These are phyloP conservation scores for Globisporangium ultimum DNA, from an alignment of 352 stramenopile genomes.

Conservation along the genomic window DNA sequence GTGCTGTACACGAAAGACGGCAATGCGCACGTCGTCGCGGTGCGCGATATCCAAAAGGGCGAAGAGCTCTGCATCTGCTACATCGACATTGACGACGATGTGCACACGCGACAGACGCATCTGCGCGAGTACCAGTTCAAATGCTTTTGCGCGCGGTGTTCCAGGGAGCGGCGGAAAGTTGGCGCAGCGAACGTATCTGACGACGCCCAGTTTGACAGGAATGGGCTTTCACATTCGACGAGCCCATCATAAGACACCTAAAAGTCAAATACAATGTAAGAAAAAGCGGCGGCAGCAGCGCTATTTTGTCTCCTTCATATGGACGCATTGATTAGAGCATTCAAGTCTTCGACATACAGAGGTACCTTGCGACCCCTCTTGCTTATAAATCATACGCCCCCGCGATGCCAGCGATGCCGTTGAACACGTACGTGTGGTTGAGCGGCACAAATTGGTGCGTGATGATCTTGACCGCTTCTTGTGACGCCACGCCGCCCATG, in stretches of 20 bases:
- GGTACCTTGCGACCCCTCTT: neutral
- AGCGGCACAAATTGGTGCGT: constrained; percentile 97
- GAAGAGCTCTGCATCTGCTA: constrained; percentile 96
- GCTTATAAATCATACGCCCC: constrained; percentile 71
- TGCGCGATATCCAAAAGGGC: constrained; percentile 66
- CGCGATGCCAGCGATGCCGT: constrained; percentile 90
- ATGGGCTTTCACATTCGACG: neutral
- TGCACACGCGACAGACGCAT: constrained; percentile 60
- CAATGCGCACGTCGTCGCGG: constrained; percentile 68
- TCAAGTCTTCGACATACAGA: too few relatives aligned
- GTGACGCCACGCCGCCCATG: constrained; percentile 94
- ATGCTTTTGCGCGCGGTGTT: constrained; percentile 65
- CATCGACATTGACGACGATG: constrained; percentile 84
- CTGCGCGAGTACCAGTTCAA: constrained; percentile 82
- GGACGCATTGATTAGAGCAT: too few relatives aligned
- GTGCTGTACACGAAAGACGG: constrained; percentile 88
- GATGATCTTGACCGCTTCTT: constrained; percentile 98
- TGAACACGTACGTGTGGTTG: constrained; percentile 98
- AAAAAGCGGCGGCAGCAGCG: too few relatives aligned
- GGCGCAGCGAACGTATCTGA: neutral
- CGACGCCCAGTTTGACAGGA: neutral
- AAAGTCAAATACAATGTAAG: neutral
- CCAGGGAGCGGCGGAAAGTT: constrained; percentile 34
- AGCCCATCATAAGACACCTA: constrained; percentile 4
- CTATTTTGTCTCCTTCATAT: too few relatives aligned